Evolutionary conservation across 2,329 filamentous ascomycete genomes (phyloP), one percentile per base, ranked within the genome.

Genomic region (Phoma sp.): DNA sequence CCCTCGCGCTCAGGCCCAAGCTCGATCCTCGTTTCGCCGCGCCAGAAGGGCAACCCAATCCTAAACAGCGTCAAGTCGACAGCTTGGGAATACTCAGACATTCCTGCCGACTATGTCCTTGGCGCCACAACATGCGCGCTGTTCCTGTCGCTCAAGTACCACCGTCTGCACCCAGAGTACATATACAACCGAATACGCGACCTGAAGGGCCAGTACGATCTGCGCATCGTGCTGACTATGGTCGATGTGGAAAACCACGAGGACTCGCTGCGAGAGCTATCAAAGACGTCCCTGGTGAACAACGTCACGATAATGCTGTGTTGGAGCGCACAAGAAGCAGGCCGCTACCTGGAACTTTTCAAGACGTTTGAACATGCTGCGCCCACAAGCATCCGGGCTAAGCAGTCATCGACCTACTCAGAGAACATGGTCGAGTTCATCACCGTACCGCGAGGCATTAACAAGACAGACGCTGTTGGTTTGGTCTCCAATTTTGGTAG

Each of bases 201-300:
- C 42, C 81, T 99, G 4, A 90, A 90, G 45, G 91, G 90, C 43
- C 91, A 90, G 76, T 98, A 96, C 78, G 89, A 87, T 62, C 83
- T 99, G 17, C 90, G 95, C 40, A 83, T 99, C 46, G 78, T 99
- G 23, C 83, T 99, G 42, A 87, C 89, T 17, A 92, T 98, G 85
- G 93, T 98, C 21, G 95, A 99, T 74, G 96, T 99, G 46, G 86
- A 89, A 20, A 96, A 96, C 69, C 95, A 98, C 68, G 92, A 98
- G 75, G 92, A 96, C 53, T 84, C 88, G 4, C 77, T 99, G 45
- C 91, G 90, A 63, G 95, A 98, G 72, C 82, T 99, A 9, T 91
- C 91, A 56, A 98, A 98, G 75, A 96, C 93, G 2, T 93, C 90
- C 12, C 77, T 98, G 21, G 87, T 98, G 75, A 96, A 97, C 74